A percentile compares a stretch with the other conserved stretches of the same genome.
Evolutionary conservation across 495 filamentous ascomycete species (phyloP).

Genomic region (Terfezia claveryi): DNA sequence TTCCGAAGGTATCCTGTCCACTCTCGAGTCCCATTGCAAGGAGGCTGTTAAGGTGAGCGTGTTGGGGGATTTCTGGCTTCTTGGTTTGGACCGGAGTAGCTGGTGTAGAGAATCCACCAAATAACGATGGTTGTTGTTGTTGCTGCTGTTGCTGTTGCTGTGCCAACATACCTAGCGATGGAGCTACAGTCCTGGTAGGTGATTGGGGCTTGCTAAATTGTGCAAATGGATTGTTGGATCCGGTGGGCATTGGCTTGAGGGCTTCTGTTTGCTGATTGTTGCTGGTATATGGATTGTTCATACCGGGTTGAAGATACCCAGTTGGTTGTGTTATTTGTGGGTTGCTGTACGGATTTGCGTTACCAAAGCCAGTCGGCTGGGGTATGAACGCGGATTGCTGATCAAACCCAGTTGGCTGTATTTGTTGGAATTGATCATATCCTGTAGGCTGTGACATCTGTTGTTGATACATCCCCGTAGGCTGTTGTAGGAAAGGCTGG

Average conservation of each 20-base stretch:
- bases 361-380: conserved; percentile 19
- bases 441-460: conserved; percentile 11
- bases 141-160: conserved; percentile 10
- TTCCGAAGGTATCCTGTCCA: conserved; percentile 91
- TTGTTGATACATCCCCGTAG: conserved; percentile 24
- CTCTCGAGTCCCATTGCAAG: conserved; percentile 49
- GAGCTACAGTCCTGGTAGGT: conserved; percentile 17
- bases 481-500: conserved; percentile 44
- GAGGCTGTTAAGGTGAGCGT: conserved; percentile 74
- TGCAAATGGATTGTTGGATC: conserved; percentile 94
- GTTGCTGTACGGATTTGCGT: not conserved
- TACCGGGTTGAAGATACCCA: conserved; percentile 45
- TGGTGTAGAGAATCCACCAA: not conserved
- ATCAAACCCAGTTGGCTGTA: conserved; percentile 52
- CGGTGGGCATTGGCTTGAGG: conserved; percentile 48
- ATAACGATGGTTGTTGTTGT: conserved; percentile 10
- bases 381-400: conserved; percentile 46
- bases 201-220: conserved; percentile 28
- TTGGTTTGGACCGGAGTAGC: conserved; percentile 22
- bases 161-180: not conserved
- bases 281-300: conserved; percentile 64
- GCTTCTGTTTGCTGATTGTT: conserved; percentile 26
- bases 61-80: conserved; percentile 44
- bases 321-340: conserved; percentile 13
- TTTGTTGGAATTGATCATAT: conserved; percentile 35